Base-by-base conservation (phyloP, 306 rosid genomes). In the Pterocarpus santalinus region DNA sequence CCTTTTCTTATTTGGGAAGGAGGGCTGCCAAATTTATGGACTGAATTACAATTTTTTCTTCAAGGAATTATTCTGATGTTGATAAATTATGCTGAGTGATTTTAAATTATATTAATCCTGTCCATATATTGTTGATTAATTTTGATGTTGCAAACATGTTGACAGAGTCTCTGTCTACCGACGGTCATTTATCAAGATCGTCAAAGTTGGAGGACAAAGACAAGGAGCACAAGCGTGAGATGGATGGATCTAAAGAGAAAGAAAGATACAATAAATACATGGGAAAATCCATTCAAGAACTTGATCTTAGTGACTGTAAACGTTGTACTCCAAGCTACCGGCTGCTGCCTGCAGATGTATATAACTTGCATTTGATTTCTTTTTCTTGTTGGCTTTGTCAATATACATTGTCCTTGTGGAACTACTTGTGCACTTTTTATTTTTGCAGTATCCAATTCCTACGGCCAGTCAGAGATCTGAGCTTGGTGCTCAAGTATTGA, bases 241-340 rank as follows among this genome's bases (percentile, higher is more conserved):
- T 46, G 71, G 97, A 93, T 82, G 95, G 88, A 81, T 75, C 81
- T 82, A 92, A 88, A 90, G 97, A 93, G 80, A 95, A 91, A 87
- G 98, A 96, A 81, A 86, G 93, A 83, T 77, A 83, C 88, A 86
- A 85, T 73, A 96, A 93, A 81, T 93, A 93, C 86, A 69, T 87
- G 89, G 89, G 80, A 46, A 96, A 96, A 84, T 92, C 99, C 81
- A 96, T 96, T 84, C 97, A 90, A 89, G 99, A 96, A 85, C 98
- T 96, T 51, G 99, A 96, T 82, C 96, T 96, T 79, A 91, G 97
- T 81, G 88, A 83, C 65, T 92, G 99, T 83, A 87, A 86, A 85
- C 87, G 95, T 38, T 90, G 99, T 83, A 92, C 97, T 65, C 97
- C 99, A 32, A 96, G 99, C 87, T 96, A 96, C 77, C 90, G 99